Evolutionary conservation across 495 filamentous ascomycete species (phyloP), one percentile per base, ranked within the genome.

Genomic region (Sordaria brevicollis): DNA sequence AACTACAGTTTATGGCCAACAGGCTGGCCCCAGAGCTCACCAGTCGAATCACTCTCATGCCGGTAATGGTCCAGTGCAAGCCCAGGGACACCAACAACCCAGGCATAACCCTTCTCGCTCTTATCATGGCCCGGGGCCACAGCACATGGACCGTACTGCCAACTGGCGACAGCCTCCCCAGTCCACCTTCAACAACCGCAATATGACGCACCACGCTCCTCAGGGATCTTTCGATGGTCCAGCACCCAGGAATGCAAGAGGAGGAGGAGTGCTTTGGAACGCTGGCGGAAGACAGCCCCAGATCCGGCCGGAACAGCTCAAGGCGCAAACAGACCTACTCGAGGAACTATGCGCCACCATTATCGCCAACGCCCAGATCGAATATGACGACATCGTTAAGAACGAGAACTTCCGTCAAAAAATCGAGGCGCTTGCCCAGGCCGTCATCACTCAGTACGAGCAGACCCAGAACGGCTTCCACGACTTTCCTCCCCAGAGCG

Each of bases 351-450:
- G 83, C 29, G 62, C 76, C 31, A 74, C 76, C 10, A 75, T 82
- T 36, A 76, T 88, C 34, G 69, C 77, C 0, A 76, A 74, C 41
- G 81, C 82, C 11, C 83, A 84, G 69, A 89, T 89, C 9, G 77
- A 80, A 69, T 69, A 70, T 0, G 75, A 77, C 10, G 91, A 93
- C 73, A 81, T 86, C 34, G 71, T 79, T 6, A 83, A 87, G 69
- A 93, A 92, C 72, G 88, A 93, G 74, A 73, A 71, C 0, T 89
- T 93, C 70, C 83, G 90, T 68, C 49, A 69, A 62, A 73, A 74
- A 19, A 83, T 94, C 7, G 87, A 91, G 72, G 67, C 76, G 10
- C 79, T 89, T 31, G 88, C 87, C 66, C 83, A 83, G 62, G 77
- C 83, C 43, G 83, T 83, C 19, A 84, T 92, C 43, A 73, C 77